Evolutionary conservation across 345 rosid genomes (phyloP).

Genomic region (Gossypium arboreum): DNA sequence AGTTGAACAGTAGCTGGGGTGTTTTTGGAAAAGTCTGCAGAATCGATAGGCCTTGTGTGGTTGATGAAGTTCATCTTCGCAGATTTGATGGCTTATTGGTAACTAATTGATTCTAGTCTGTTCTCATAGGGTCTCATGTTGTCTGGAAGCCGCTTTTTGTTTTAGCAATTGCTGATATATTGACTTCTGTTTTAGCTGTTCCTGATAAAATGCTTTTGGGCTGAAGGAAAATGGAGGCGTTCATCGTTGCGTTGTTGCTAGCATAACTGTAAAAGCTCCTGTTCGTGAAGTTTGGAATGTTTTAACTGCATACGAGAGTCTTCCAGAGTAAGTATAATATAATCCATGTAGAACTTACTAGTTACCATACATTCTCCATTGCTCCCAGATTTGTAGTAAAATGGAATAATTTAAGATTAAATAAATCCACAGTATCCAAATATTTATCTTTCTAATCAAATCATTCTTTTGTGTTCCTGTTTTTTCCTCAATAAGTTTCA

Average conservation of each 20-base stretch:
- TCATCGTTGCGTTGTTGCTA: constrained; percentile 89
- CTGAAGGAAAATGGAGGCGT: constrained; percentile 95
- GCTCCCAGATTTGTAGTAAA: background rate
- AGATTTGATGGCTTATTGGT: constrained; percentile 94
- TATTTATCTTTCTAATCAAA: background rate
- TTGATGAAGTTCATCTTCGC: constrained; percentile 97
- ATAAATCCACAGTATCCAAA: constrained; percentile 3
- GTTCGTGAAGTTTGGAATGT: constrained; percentile 93
- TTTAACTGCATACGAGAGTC: constrained; percentile 86
- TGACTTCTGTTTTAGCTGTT: constrained; percentile 23
- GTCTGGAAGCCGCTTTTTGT: constrained; percentile 13
- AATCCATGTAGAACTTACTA: background rate
- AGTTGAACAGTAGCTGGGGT: constrained; percentile 66
- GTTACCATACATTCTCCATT: background rate
- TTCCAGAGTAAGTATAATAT: constrained; percentile 68
- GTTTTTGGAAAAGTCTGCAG: constrained; percentile 73
- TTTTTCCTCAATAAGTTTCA: constrained; percentile 9
- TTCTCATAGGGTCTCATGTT: constrained; percentile 23
- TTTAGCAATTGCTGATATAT: constrained; percentile 32
- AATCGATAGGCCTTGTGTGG: constrained; percentile 70
- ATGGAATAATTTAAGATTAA: background rate
- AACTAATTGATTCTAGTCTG: constrained; percentile 31
- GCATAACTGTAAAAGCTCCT: constrained; percentile 96
- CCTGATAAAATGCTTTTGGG: constrained; percentile 40
- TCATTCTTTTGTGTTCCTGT: background rate